Evolutionary conservation across 2,329 filamentous ascomycete species (phyloP).

Genomic region (Aspergillus tubingensis): DNA sequence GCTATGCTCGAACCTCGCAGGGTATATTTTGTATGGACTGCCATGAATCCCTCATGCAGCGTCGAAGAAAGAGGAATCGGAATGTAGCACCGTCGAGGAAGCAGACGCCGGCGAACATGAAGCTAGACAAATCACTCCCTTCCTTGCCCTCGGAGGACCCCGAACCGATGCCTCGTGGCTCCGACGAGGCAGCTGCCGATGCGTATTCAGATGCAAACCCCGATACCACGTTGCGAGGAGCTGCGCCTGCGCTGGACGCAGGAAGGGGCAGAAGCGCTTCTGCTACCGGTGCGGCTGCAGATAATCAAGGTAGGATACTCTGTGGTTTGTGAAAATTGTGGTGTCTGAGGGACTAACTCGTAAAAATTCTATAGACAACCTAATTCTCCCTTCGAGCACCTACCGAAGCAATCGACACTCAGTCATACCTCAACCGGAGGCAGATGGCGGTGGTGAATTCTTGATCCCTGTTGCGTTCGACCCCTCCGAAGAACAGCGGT

Average conservation of each 20-base stretch:
- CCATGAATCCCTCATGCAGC: slow-evolving; percentile 93
- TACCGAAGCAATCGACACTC: slow-evolving; percentile 80
- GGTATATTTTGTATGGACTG: slow-evolving; percentile 99
- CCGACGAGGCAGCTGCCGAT: slow-evolving; percentile 60
- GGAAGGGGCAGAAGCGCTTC: slow-evolving; percentile 26
- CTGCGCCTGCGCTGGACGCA: slow-evolving; percentile 26
- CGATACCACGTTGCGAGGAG: slow-evolving; percentile 28
- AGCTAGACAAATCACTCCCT: slow-evolving; percentile 88
- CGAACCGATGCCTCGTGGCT: slow-evolving; percentile 60
- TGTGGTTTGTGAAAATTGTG: too few relatives aligned
- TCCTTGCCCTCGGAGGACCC: slow-evolving; percentile 77
- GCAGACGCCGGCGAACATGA: slow-evolving; percentile 54
- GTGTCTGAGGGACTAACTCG: not conserved
- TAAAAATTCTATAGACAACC: slow-evolving; percentile 50
- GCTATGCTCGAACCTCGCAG: slow-evolving; percentile 95
- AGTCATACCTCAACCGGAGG: slow-evolving; percentile 58
- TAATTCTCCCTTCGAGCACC: slow-evolving; percentile 71
- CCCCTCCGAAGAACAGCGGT: slow-evolving; percentile 61
- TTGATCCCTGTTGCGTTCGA: slow-evolving; percentile 77
- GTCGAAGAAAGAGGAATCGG: slow-evolving; percentile 82
- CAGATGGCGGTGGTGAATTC: slow-evolving; percentile 65
- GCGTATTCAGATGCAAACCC: slow-evolving; percentile 60
- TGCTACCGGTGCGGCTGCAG: slow-evolving; percentile 27
- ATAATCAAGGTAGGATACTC: slow-evolving; percentile 34
- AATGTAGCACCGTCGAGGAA: slow-evolving; percentile 48